These are phyloP conservation scores for Trifolium subterraneum DNA, from an alignment of 306 rosid genomes.

Conservation along the genomic window DNA sequence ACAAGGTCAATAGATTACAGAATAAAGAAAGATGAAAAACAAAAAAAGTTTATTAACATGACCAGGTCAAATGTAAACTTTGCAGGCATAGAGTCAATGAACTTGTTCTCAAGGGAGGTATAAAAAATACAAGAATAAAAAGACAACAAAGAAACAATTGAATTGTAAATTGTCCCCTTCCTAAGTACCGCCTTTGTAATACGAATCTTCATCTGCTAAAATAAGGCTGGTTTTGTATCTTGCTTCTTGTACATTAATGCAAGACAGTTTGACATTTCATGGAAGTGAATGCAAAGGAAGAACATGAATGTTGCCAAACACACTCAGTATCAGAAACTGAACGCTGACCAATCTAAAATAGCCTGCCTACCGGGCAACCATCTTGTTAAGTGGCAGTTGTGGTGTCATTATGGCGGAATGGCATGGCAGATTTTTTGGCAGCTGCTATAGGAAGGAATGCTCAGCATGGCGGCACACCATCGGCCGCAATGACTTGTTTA, in stretches of 20 bases:
- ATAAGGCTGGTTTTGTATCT: neutral
- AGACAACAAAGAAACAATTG: neutral
- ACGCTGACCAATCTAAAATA: too few relatives aligned
- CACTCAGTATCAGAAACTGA: neutral
- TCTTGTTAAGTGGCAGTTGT: neutral
- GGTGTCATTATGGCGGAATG: neutral
- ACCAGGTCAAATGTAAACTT: neutral
- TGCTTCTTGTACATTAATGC: conserved; percentile 1
- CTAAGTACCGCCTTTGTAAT: neutral
- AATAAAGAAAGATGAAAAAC: neutral
- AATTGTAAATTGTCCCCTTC: neutral
- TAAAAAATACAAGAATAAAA: neutral
- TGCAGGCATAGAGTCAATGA: neutral
- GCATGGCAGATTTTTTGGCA: neutral
- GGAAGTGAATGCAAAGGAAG: neutral
- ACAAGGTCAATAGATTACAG: neutral
- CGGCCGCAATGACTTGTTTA: neutral
- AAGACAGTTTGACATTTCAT: neutral
- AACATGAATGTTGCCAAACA: neutral
- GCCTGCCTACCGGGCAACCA: neutral
- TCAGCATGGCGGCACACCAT: neutral
- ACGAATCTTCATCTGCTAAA: neutral
- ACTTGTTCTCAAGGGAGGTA: neutral
- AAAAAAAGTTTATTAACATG: neutral
- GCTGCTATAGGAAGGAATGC: neutral